These are phyloP conservation scores for Termitomyces sp. DNA, from an alignment of 1,284 basidiomycete species.

Conservation along the genomic window DNA sequence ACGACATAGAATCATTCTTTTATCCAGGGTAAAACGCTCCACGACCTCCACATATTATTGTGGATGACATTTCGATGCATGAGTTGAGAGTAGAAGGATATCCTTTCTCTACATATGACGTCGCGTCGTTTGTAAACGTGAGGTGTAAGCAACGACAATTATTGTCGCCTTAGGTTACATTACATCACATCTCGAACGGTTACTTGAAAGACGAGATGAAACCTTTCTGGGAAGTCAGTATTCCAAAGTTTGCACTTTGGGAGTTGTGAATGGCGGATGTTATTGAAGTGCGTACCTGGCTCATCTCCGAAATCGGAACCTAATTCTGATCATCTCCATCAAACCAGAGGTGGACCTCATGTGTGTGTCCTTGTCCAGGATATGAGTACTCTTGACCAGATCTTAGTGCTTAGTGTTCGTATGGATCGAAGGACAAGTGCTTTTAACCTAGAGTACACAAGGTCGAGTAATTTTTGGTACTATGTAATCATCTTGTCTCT, in stretches of 20 bases:
- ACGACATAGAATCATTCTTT: background rate
- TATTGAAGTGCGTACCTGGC: background rate
- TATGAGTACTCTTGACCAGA: too few relatives aligned
- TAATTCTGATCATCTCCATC: background rate
- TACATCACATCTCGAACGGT: background rate
- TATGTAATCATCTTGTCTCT: background rate
- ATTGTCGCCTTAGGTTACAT: background rate
- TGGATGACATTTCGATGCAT: background rate
- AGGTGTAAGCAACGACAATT: background rate
- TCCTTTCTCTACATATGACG: background rate
- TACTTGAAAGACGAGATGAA: background rate
- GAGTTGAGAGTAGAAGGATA: background rate
- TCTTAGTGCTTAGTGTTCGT: background rate
- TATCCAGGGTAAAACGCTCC: background rate
- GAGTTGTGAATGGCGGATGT: background rate
- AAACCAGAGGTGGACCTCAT: background rate
- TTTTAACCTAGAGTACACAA: background rate
- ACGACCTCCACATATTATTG: background rate
- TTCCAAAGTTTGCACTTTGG: background rate
- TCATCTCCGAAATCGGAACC: background rate
- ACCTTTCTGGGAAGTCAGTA: background rate
- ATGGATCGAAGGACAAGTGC: too few relatives aligned
- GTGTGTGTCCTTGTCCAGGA: background rate
- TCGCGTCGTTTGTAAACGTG: too few relatives aligned
- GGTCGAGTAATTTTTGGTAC: background rate